phyloP scores from a whole-genome alignment of 495 filamentous ascomycete species.

The Pseudoneurospora amorphoporcata region DNA sequence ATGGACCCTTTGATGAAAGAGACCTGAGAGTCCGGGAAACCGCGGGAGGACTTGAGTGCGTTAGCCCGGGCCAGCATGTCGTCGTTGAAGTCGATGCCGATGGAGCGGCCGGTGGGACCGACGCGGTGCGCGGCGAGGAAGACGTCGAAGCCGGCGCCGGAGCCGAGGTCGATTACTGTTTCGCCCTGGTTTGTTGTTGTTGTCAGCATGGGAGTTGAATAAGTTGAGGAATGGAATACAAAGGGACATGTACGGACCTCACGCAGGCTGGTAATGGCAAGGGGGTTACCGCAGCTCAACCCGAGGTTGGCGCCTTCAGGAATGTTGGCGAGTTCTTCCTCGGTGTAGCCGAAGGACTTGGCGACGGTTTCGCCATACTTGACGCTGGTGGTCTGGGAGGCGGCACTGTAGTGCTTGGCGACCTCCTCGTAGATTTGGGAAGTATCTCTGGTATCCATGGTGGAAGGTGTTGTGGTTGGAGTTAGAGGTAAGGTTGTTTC shows the following conservation, averaged over 20 bases:
- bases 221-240: background rate
- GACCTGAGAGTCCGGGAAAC: conserved; percentile 25
- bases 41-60: conserved; percentile 25
- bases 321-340: conserved; percentile 41
- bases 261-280: conserved; percentile 42
- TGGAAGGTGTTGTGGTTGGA: background rate
- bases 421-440: conserved; percentile 28
- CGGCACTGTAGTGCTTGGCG: conserved; percentile 28
- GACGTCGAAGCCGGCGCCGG: conserved; percentile 54
- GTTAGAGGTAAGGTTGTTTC: background rate
- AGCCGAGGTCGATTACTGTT: conserved; percentile 52
- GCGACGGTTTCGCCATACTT: conserved; percentile 38
- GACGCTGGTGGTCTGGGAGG: conserved; percentile 13
- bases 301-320: conserved; percentile 53
- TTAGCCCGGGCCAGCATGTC: conserved; percentile 51
- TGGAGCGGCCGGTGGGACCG: conserved; percentile 41
- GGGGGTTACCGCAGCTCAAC: conserved; percentile 57
- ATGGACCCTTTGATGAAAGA: conserved; percentile 45
- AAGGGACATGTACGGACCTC: conserved; percentile 26
- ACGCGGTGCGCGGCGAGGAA: conserved; percentile 51
- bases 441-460: conserved; percentile 13
- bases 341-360: conserved; percentile 49
- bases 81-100: conserved; percentile 63
- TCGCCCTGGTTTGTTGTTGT: conserved; percentile 38
- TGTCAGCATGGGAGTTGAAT: background rate